A percentile compares a stretch with the other conserved stretches of the same genome.
Conservation (phyloP, 768 basidiomycete genomes). For the Pisolithus sp. region DNA sequence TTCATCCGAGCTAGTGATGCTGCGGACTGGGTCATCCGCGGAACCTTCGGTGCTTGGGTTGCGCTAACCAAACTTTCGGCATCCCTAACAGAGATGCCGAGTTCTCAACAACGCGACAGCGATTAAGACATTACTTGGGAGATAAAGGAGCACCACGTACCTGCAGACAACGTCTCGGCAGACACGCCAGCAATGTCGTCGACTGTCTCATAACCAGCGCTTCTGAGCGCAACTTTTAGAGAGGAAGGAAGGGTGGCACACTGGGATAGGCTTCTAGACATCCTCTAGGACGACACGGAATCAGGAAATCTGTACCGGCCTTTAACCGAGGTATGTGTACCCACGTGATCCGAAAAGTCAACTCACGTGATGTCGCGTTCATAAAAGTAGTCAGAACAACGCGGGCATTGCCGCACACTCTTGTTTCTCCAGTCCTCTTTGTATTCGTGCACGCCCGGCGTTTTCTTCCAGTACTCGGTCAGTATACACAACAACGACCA, state of each 20-base stretch:
- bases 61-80: slow-evolving; percentile 42
- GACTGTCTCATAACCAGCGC: slow-evolving; percentile 52
- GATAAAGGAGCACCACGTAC: slow-evolving; percentile 24
- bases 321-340: not conserved
- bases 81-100: slow-evolving; percentile 39
- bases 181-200: slow-evolving; percentile 43
- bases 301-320: not conserved
- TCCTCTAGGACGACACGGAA: slow-evolving; percentile 6
- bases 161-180: slow-evolving; percentile 44
- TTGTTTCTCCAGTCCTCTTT: slow-evolving; percentile 20
- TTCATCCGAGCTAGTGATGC: slow-evolving; percentile 32
- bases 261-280: slow-evolving; percentile 43
- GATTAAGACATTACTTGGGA: not conserved
- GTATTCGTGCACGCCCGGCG: slow-evolving; percentile 10
- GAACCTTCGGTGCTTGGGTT: slow-evolving; percentile 27
- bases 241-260: slow-evolving; percentile 38
- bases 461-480: not conserved
- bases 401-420: slow-evolving; percentile 22
- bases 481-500: not conserved
- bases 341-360: slow-evolving; percentile 6
- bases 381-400: slow-evolving; percentile 18
- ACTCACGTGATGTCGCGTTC: slow-evolving; percentile 26
- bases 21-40: slow-evolving; percentile 50
- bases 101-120: slow-evolving; percentile 32
- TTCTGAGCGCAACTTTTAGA: slow-evolving; percentile 40